Conservation (phyloP, 2,329 filamentous ascomycete species). For the Chrysoporthe puriensis region DNA sequence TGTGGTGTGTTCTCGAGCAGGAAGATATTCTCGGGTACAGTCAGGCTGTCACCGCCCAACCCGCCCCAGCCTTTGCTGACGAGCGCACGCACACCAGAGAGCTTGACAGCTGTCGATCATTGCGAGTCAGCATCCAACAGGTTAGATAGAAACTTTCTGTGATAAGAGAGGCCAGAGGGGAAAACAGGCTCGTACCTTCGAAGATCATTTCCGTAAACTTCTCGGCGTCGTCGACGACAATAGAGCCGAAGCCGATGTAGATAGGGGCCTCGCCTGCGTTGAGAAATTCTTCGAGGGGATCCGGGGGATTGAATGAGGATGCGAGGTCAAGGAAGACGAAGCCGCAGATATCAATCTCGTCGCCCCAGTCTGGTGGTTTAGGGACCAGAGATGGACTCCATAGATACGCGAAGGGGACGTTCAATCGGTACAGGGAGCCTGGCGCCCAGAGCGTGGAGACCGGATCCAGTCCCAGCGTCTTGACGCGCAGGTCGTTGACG, state of each 20-base stretch:
- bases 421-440: conserved; percentile 70
- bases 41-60: conserved; percentile 56
- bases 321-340: conserved; percentile 78
- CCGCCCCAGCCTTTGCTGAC: conserved; percentile 79
- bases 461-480: conserved; percentile 71
- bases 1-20: conserved; percentile 77
- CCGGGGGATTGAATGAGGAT: conserved; percentile 61
- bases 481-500: conserved; percentile 73
- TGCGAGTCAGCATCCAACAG: not conserved
- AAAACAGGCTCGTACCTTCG: conserved; percentile 39
- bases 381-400: conserved; percentile 70
- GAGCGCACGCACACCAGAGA: conserved; percentile 69
- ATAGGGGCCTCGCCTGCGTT: conserved; percentile 60
- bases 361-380: conserved; percentile 70
- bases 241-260: conserved; percentile 78
- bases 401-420: conserved; percentile 76
- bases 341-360: conserved; percentile 73
- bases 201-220: conserved; percentile 73
- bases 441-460: conserved; percentile 79
- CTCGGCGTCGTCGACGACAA: conserved; percentile 74
- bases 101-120: conserved; percentile 53
- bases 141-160: not conserved
- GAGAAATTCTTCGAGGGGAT: conserved; percentile 59
- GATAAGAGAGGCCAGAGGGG: not conserved
- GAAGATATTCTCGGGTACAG: conserved; percentile 66